These are phyloP conservation scores for Neocucurbitaria cava DNA, from an alignment of 2,329 filamentous ascomycete species.

Conservation along the genomic window DNA sequence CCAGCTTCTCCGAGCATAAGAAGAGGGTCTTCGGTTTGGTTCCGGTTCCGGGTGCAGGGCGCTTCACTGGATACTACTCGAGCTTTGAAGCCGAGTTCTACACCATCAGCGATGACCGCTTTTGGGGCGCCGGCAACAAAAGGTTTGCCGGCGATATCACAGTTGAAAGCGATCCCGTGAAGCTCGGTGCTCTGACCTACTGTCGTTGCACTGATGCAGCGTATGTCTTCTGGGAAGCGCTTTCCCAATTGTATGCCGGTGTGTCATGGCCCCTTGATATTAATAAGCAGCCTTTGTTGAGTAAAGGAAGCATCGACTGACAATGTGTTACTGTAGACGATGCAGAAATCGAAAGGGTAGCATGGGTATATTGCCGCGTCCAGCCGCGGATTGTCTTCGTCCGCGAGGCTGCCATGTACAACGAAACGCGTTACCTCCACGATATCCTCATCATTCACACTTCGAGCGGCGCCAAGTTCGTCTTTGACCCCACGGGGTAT, in stretches of 20 bases:
- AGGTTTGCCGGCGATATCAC: too few relatives aligned
- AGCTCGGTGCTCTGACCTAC: too few relatives aligned
- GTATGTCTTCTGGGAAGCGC: not conserved
- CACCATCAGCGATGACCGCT: too few relatives aligned
- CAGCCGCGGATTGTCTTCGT: not conserved
- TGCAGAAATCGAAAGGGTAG: not conserved
- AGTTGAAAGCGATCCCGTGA: too few relatives aligned
- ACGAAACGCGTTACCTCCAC: not conserved
- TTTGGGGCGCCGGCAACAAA: too few relatives aligned
- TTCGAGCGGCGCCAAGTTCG: not conserved
- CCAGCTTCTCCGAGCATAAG: too few relatives aligned
- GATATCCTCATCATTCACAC: not conserved
- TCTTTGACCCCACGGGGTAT: constrained; percentile 3
- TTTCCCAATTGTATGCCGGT: not conserved
- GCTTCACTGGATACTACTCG: too few relatives aligned
- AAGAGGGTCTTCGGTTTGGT: too few relatives aligned
- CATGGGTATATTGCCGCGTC: not conserved
- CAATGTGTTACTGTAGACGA: not conserved
- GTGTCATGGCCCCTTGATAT: not conserved
- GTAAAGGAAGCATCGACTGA: not conserved
- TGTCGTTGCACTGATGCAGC: not conserved
- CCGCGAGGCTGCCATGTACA: not conserved
- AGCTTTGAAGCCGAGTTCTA: too few relatives aligned
- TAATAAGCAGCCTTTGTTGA: not conserved
- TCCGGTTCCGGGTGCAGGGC: too few relatives aligned